Conservation (phyloP, 495 filamentous ascomycete genomes). For the Trypethelium eluteriae region DNA sequence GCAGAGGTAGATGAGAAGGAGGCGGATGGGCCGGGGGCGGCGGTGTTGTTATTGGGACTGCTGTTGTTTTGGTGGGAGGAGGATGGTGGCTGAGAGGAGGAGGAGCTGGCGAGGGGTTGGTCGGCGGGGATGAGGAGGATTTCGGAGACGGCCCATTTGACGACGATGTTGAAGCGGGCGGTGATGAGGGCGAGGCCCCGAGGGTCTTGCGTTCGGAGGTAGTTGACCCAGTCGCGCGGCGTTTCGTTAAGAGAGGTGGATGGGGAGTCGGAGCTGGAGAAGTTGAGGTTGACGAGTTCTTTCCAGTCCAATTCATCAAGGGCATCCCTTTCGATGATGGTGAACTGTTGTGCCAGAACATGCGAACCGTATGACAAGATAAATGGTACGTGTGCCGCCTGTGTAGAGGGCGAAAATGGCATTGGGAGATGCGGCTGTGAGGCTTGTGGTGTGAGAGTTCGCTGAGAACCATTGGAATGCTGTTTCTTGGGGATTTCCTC, state of each 20-base stretch:
- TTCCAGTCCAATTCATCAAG: conserved; percentile 96
- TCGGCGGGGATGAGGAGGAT: conserved; percentile 57
- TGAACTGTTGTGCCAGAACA: conserved; percentile 85
- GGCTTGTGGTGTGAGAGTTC: neutral
- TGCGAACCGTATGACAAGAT: conserved; percentile 86
- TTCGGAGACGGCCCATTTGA: conserved; percentile 94
- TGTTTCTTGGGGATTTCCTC: neutral
- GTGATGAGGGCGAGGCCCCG: conserved; percentile 92
- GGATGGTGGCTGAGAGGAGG: neutral
- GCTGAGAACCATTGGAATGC: conserved; percentile 1
- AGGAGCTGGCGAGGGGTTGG: neutral
- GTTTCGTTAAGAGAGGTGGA: conserved; percentile 57
- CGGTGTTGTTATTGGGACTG: too few relatives aligned
- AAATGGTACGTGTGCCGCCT: conserved; percentile 71
- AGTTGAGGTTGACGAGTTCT: conserved; percentile 89
- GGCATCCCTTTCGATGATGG: conserved; percentile 91
- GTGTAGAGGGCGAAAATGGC: conserved; percentile 12
- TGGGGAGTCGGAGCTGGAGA: conserved; percentile 41
- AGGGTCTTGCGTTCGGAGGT: conserved; percentile 70
- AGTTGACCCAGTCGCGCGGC: conserved; percentile 82
- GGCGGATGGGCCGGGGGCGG: too few relatives aligned
- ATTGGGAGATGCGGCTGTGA: neutral
- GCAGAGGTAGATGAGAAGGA: too few relatives aligned
- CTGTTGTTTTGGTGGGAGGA: neutral
- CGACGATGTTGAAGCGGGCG: conserved; percentile 92